Evolutionary conservation across 305 asterid genomes (phyloP), one percentile per base, ranked within the genome.

Genomic region (Andrographis paniculata): DNA sequence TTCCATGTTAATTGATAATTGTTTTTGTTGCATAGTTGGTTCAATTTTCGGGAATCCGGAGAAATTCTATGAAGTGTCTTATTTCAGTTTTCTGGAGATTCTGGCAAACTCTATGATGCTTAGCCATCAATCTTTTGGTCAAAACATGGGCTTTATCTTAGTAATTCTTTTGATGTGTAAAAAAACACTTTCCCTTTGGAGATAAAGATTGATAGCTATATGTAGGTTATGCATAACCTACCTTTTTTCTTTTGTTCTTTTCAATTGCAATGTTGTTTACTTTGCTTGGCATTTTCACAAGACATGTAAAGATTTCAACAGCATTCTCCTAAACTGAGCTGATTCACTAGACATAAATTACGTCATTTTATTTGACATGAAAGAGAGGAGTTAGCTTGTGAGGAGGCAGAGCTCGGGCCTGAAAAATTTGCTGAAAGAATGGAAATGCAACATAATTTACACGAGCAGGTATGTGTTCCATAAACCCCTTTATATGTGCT

Each of bases 371-470:
- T 6, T 44, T 61, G 45, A 45, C 55, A 70, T 64, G 66, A 46
- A 62, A 88, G 97, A 78, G 97, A 84, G 76, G 95, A 84, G 78
- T 64, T 69, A 58, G 94, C 83, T 54, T 88, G 95, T 73, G 95
- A 88, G 64, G 93, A 88, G 71, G 93, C 93, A 33, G 93, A 88
- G 63, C 93, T 88, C 47, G 97, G 95, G 38, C 79, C 94, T 10
- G 80, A 79, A 49, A 49, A 42, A 19, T 71, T 79, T 69, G 80
- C 80, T 18, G 79, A 73, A 70, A 79, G 75, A 70, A 62, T 60
- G 72, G 66, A 58, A 50, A 67, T 59, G 82, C 81, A 73, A 50
- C 60, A 53, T 42, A 68, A 62, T 63, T 55, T 84, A 48, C 95
- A 78, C 52, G 80, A 75, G 52, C 82, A 81, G 82, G 94, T 78